Evolutionary conservation across 2,329 filamentous ascomycete genomes (phyloP).

Genomic region (Thielaviopsis cerberus): DNA sequence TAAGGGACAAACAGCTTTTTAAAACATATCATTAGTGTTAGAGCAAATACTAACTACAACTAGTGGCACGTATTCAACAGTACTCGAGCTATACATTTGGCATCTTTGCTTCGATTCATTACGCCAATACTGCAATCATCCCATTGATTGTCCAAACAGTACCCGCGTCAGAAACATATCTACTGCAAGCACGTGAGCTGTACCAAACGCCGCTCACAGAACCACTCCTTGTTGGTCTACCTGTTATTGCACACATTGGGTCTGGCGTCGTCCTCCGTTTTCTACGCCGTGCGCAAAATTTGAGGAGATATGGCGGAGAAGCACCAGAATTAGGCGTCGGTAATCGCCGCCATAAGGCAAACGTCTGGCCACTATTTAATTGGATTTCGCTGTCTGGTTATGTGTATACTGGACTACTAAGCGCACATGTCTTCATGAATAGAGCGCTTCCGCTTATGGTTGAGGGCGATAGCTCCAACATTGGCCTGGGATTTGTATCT

Average conservation of each 20-base stretch:
- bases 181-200: conserved; percentile 77
- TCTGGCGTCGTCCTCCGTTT: conserved; percentile 63
- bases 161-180: conserved; percentile 59
- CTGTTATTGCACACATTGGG: conserved; percentile 55
- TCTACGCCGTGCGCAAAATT: conserved; percentile 51
- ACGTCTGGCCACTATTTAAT: conserved; percentile 50
- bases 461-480: conserved; percentile 71
- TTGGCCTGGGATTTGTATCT: conserved; percentile 65
- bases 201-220: conserved; percentile 75
- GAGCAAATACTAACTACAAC: neutral
- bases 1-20: conserved; percentile 22
- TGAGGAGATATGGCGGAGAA: conserved; percentile 56
- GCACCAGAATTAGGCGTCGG: conserved; percentile 20
- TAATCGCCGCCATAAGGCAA: conserved; percentile 13
- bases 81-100: conserved; percentile 78
- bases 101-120: conserved; percentile 57
- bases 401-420: conserved; percentile 42
- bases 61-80: conserved; percentile 60
- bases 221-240: conserved; percentile 58
- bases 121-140: conserved; percentile 65
- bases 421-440: conserved; percentile 58
- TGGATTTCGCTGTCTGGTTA: conserved; percentile 59
- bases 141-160: conserved; percentile 58
- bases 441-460: conserved; percentile 54
- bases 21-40: conserved; percentile 11